phyloP scores from a whole-genome alignment of 179 eudicot species.

The Corrigiola litoralis region DNA sequence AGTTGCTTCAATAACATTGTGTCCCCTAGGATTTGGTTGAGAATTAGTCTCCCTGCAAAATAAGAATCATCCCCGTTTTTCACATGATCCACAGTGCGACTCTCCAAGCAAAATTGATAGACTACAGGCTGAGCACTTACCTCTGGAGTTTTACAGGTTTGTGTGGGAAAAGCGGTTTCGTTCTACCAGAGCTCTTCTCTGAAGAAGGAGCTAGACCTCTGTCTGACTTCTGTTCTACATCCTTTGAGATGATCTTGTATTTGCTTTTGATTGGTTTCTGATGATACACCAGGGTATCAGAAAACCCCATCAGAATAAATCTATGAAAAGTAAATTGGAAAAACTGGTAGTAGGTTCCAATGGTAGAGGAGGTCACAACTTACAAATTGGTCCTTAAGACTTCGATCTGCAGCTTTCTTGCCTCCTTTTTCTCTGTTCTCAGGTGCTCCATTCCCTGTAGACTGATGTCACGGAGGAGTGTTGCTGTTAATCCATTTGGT shows the following conservation, averaged over 20 bases:
- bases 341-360: background rate
- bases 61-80: background rate
- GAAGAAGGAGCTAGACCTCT: constrained; percentile 14
- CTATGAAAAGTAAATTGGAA: background rate
- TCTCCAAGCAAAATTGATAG: background rate
- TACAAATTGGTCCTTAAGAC: constrained; percentile 24
- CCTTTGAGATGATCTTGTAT: constrained; percentile 20
- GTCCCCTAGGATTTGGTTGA: constrained; percentile 21
- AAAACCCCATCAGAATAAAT: background rate
- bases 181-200: constrained; percentile 27
- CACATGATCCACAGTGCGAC: background rate
- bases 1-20: constrained; percentile 22
- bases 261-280: constrained; percentile 25
- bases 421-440: constrained; percentile 12
- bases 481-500: constrained; percentile 1
- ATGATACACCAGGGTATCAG: background rate
- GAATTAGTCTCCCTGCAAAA: constrained; percentile 25
- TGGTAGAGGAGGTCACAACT: background rate
- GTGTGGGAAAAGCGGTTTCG: constrained; percentile 23
- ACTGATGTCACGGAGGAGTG: background rate
- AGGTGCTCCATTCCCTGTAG: constrained; percentile 17
- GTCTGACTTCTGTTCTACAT: constrained; percentile 8
- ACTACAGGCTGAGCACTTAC: constrained; percentile 25
- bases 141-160: constrained; percentile 34
- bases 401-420: constrained; percentile 19